These are phyloP conservation scores for Trichosporon sp. DNA, from an alignment of 1,284 basidiomycete species.

Conservation along the genomic window DNA sequence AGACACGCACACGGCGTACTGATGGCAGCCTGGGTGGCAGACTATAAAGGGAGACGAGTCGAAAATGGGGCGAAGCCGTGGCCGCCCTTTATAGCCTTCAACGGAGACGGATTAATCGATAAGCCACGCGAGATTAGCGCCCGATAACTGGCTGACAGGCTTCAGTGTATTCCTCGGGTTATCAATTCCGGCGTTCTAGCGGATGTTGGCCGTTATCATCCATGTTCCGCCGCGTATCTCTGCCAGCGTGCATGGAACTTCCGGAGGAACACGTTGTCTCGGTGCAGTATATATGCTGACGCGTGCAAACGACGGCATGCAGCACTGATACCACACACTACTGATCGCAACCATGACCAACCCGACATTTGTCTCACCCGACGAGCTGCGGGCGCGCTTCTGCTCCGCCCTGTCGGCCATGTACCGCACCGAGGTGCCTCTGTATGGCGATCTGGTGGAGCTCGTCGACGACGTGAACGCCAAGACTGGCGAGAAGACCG, in stretches of 20 bases:
- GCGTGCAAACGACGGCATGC: not conserved
- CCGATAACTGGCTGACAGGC: not conserved
- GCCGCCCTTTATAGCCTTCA: not conserved
- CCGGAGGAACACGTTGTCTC: not conserved
- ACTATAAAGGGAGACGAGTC: not conserved
- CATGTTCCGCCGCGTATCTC: not conserved
- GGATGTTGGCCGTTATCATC: not conserved
- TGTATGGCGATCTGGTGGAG: slow-evolving; percentile 49
- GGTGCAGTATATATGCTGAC: not conserved
- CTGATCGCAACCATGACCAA: not conserved
- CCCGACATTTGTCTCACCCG: slow-evolving; percentile 15
- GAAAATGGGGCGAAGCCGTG: not conserved
- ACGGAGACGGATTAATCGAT: not conserved
- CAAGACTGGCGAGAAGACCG: slow-evolving; percentile 3
- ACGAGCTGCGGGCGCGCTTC: slow-evolving; percentile 45
- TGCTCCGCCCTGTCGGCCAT: slow-evolving; percentile 45
- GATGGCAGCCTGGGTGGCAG: too few species aligned
- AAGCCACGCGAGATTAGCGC: not conserved
- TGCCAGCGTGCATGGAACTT: not conserved
- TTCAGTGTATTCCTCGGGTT: not conserved
- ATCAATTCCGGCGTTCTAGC: not conserved
- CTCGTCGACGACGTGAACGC: slow-evolving; percentile 49
- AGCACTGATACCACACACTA: not conserved
- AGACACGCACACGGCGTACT: too few species aligned
- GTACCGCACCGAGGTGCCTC: slow-evolving; percentile 50